A percentile compares a stretch with the other conserved stretches of the same genome.
Evolutionary conservation across 2,329 filamentous ascomycete species (phyloP).

Genomic region (Fusarium fujikuroi): DNA sequence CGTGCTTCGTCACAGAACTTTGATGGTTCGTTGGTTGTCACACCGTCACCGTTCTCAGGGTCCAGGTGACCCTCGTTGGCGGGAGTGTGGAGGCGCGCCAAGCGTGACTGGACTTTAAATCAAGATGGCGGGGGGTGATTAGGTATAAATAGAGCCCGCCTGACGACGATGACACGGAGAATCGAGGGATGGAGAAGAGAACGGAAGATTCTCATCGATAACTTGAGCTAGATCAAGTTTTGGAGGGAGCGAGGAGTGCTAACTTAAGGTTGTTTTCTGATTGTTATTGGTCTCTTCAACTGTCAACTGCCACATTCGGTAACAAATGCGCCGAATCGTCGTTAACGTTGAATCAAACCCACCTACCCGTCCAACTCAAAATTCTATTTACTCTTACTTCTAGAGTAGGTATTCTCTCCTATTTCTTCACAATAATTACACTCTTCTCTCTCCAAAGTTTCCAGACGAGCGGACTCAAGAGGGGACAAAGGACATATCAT

Average conservation of each 20-base stretch:
- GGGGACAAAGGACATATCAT: not conserved
- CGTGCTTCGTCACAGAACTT: constrained; percentile 24
- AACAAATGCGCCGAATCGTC: constrained; percentile 27
- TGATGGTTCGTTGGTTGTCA: constrained; percentile 35
- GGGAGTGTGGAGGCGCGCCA: constrained; percentile 31
- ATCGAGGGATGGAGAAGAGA: not conserved
- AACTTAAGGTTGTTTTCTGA: constrained; percentile 15
- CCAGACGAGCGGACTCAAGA: not conserved
- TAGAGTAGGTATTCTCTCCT: not conserved
- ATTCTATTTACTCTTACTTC: not conserved
- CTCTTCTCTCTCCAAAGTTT: not conserved
- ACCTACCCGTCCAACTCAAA: not conserved
- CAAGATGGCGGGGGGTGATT: constrained; percentile 30
- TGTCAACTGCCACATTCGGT: constrained; percentile 22
- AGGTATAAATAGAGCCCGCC: not conserved
- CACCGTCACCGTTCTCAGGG: constrained; percentile 38
- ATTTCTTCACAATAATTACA: not conserved
- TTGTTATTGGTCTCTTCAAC: constrained; percentile 15
- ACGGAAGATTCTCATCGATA: not conserved
- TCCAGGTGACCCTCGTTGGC: constrained; percentile 36
- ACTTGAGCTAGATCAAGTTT: not conserved
- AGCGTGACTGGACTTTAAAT: constrained; percentile 34
- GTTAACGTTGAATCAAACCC: not conserved
- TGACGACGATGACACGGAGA: not conserved
- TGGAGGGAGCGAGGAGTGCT: not conserved